phyloP scores from a whole-genome alignment of 495 filamentous ascomycete species.

The Tuber magnatum region DNA sequence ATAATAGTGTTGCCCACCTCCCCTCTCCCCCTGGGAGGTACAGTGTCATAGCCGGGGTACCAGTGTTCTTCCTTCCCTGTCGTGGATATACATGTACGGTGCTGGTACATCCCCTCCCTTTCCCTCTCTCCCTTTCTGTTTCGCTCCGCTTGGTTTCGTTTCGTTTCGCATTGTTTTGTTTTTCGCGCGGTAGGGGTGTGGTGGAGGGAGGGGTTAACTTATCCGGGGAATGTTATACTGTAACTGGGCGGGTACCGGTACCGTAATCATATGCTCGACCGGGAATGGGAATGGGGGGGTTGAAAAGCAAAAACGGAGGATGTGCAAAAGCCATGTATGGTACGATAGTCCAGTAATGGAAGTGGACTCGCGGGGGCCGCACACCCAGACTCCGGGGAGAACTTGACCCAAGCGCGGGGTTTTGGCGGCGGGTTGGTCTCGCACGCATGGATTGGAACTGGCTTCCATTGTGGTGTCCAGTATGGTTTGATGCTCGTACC shows the following conservation, averaged over 20 bases:
- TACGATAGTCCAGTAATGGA: neutral
- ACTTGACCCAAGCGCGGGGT: neutral
- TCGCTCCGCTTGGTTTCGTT: neutral
- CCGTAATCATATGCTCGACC: neutral
- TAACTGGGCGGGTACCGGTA: neutral
- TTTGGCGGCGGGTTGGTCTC: neutral
- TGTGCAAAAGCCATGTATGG: neutral
- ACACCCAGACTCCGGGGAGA: neutral
- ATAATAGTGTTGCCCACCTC: neutral
- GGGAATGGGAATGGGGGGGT: neutral
- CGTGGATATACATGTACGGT: neutral
- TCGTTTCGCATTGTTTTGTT: neutral
- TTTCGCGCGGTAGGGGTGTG: neutral
- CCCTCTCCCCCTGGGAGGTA: neutral
- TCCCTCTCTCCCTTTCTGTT: neutral
- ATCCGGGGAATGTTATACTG: neutral
- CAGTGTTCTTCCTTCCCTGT: neutral
- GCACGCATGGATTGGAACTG: neutral
- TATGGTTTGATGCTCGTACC: neutral
- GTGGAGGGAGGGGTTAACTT: neutral
- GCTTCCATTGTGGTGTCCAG: neutral
- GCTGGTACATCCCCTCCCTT: neutral
- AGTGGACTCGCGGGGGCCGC: neutral
- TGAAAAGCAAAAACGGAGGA: neutral
- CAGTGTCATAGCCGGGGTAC: neutral